Base-by-base conservation (phyloP, 768 basidiomycete genomes). In the Erythrobasidium yunnanense region DNA sequence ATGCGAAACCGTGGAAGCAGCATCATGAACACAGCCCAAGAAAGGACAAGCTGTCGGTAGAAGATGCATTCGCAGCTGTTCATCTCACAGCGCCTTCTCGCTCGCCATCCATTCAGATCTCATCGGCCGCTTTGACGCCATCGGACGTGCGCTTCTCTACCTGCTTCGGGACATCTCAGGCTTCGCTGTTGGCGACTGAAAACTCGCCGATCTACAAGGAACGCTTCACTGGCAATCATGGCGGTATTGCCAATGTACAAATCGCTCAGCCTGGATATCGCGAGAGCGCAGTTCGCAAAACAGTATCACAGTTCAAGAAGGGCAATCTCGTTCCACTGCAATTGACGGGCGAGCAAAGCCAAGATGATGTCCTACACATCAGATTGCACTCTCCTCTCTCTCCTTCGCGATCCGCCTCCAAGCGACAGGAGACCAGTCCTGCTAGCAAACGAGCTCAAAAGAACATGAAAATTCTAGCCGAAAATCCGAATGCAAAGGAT, bases 401-500 rank as follows among this genome's bases (percentile, higher is more conserved):
- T 42, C n/a, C 38, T 42, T 42, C 38, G 11, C n/a, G 38, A 11
- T 11, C n/a, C 38, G 11, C 38, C 38, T 42, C n/a, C 38, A 42
- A 11, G 38, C n/a, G n/a, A n/a, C 38, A 20, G 38, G 11, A 20
- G 38, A 45, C 38, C 49, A 13, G 49, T 42, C 38, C 49, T 25
- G 49, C 23, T 51, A 25, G 8, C 49, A 51, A 49, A 23, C 13
- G 20, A 7, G 23, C 32, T 25, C 7, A 51, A 38, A 4, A 20
- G 4, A 63, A 63, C 33, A 27, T 63, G 30, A 49, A 32, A 25
- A 63, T 63, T 23, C 46, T 22, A 15, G 45, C 49, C 20, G 60
- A 63, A 22, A 49, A 63, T 2, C 60, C 60, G 17, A 63, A 51
- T 22, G 60, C 49, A 7, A 63, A 51, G 32, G 49, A 49, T 32